phyloP scores from a whole-genome alignment of 2,329 filamentous ascomycete genomes.

The Ophiostoma piceae region DNA sequence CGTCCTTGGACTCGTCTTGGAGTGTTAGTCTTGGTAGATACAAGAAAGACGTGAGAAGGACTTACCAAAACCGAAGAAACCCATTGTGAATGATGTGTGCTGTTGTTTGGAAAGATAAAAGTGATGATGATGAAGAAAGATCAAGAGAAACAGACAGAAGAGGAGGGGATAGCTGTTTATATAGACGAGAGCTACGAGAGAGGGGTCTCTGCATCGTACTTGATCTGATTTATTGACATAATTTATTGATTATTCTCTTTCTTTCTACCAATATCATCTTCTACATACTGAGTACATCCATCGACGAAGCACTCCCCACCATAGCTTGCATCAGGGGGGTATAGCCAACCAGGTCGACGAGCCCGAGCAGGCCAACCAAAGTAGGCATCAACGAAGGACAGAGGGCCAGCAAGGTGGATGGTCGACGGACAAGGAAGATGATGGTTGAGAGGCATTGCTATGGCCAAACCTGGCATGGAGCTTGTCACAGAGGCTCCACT shows the following conservation, averaged over 20 bases:
- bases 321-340: constrained; percentile 6
- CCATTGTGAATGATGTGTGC: constrained; percentile 24
- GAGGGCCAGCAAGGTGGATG: constrained; percentile 1
- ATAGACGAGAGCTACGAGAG: constrained; percentile 20
- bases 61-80: constrained; percentile 28
- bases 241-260: background rate
- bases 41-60: background rate
- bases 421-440: background rate
- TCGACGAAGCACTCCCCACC: constrained; percentile 6
- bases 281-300: too few species aligned
- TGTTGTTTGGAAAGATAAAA: constrained; percentile 9
- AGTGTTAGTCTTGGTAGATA: constrained; percentile 26
- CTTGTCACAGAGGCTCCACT: background rate
- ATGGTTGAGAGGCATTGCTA: constrained; percentile 6
- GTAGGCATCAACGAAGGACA: background rate
- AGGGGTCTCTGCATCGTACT: background rate
- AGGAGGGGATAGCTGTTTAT: constrained; percentile 21
- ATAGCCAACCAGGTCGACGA: background rate
- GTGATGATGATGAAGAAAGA: background rate
- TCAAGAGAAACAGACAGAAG: background rate
- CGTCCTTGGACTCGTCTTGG: constrained; percentile 38
- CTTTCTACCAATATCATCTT: background rate
- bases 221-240: background rate
- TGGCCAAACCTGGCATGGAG: constrained; percentile 2
- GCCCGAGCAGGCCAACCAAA: background rate